Evolutionary conservation across 768 basidiomycete species (phyloP).

Genomic region (Kondoa subrosea): DNA sequence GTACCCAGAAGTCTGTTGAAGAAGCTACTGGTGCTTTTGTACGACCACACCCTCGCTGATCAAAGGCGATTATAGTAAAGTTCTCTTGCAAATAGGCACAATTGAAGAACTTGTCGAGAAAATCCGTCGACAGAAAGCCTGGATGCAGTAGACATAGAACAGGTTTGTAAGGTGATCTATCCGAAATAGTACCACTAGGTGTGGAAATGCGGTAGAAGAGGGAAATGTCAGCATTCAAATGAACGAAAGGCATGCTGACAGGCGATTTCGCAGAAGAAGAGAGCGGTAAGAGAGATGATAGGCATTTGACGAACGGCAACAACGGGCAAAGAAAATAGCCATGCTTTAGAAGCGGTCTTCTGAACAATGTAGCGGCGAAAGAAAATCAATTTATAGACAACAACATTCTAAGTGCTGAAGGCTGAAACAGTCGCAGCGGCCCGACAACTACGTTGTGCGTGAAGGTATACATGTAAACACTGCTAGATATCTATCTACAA

Average conservation of each 20-base stretch:
- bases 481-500: no score
- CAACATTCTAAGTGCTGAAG: no score
- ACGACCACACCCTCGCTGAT: neutral
- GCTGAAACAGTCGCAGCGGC: no score
- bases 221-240: neutral
- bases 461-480: no score
- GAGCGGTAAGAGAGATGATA: no score
- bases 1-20: neutral
- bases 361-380: no score
- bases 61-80: constrained; percentile 1
- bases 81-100: neutral
- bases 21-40: neutral
- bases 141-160: neutral
- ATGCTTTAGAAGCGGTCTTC: no score
- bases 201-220: neutral
- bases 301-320: no score
- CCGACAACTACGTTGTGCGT: no score
- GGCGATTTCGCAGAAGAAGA: no score
- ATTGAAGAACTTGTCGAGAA: neutral
- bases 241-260: constrained; percentile 1
- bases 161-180: neutral
- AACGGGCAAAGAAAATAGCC: no score
- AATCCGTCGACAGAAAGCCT: neutral
- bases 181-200: neutral
- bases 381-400: no score